A percentile compares a stretch with the other conserved stretches of the same genome.
Conservation (phyloP, 805 yeast genomes). For the Yamadazyma laniorum region DNA sequence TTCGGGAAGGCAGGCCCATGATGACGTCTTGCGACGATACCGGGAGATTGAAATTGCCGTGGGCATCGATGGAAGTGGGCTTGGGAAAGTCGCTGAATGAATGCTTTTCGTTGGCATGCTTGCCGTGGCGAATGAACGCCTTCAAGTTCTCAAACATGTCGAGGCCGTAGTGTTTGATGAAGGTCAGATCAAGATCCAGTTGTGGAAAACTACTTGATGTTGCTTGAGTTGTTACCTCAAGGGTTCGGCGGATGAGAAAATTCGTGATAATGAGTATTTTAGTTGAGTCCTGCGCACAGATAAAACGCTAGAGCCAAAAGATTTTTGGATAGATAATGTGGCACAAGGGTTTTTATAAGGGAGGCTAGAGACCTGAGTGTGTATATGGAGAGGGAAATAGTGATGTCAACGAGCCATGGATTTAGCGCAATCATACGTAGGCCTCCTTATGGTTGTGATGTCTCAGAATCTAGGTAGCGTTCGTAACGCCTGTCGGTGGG, state of each 20-base stretch:
- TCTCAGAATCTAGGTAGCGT: no score
- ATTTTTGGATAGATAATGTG: background rate
- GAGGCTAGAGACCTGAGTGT: no score
- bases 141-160: slow-evolving; percentile 48
- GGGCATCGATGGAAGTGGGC: background rate
- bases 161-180: no score
- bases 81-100: slow-evolving; percentile 1
- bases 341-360: no score
- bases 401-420: no score
- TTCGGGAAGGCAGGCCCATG: background rate
- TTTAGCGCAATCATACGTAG: no score
- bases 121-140: slow-evolving; percentile 64
- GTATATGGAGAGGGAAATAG: no score
- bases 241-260: background rate
- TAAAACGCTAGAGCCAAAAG: background rate
- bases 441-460: no score
- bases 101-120: slow-evolving; percentile 47
- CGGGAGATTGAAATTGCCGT: slow-evolving; percentile 3
- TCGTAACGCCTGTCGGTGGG: no score
- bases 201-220: no score
- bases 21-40: background rate
- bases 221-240: no score
- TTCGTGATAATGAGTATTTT: background rate
- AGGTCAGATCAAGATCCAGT: no score
- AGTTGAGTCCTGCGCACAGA: background rate